Base-by-base conservation (phyloP, 129 eudicot genomes). In the Flaveria robusta region DNA sequence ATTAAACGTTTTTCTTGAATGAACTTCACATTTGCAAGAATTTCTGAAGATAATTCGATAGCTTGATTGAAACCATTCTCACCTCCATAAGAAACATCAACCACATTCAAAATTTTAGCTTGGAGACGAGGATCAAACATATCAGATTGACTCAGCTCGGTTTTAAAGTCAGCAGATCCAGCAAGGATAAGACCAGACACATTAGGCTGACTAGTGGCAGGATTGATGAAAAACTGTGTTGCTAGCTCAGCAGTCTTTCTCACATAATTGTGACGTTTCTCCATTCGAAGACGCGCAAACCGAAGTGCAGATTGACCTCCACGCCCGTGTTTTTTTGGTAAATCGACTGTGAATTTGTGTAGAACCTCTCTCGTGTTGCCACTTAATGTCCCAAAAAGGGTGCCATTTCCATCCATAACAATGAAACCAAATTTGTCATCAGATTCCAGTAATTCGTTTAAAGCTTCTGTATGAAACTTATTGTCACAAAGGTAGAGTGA, bases 121-220 rank as follows among this genome's bases (percentile, higher is more conserved):
- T 73, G 79, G 31, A 83, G 83, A 42, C 83, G 83, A 9, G 79
- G 86, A 56, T 83, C 86, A 67, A 83, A 83, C 86, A 83, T 83
- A 54, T 83, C 86, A n/a, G 83, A 83, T 45, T 83, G 83, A 52
- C 83, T 83, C 51, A 83, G 74, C 81, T 83, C 86, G 7, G 86
- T 83, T 70, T 83, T 83, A 46, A 83, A 83, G 27, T 78, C 86
- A 8, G 83, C 83, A 19, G 83, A 83, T 16, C 83, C 86, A 37
- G 81, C 86, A 78, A 83, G 86, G n/a, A 83, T 78, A 24, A 83
- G 81, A 15, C 86, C 86, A 6, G 83, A 66, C 47, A 83, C 86
- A 78, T 78, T 83, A 24, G 83, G 86, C 81, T 83, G 83, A 55
- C 86, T 83, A 5, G 86, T 78, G 22, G 81, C 69, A 9, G 83